Conservation (phyloP, 2,329 filamentous ascomycete species). For the Podosphaera xanthii region DNA sequence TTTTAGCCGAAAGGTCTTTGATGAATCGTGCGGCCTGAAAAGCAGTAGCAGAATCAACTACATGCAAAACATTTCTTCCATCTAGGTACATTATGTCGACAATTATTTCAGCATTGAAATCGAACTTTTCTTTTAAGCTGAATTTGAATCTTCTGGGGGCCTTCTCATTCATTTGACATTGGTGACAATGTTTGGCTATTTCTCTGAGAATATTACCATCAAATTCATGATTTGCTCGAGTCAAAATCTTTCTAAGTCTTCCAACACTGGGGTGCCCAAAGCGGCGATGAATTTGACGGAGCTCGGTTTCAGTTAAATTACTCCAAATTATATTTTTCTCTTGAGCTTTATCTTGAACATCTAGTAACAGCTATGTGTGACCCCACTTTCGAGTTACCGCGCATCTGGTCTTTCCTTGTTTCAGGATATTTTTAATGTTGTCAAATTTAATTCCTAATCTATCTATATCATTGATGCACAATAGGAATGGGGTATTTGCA, state of each 20-base stretch:
- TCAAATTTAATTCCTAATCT: neutral
- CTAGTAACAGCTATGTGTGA: neutral
- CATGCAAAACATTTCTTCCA: constrained; percentile 1
- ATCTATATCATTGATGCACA: neutral
- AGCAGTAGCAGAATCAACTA: constrained; percentile 1
- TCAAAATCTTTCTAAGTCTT: neutral
- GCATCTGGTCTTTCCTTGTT: neutral
- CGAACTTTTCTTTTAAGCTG: neutral
- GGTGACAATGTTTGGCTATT: neutral
- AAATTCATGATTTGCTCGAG: neutral
- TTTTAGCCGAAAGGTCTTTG: neutral
- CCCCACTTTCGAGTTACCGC: neutral
- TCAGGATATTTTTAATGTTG: neutral
- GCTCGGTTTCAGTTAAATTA: neutral
- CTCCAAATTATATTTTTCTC: neutral
- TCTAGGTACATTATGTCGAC: constrained; percentile 2
- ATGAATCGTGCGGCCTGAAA: constrained; percentile 3
- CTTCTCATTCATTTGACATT: neutral
- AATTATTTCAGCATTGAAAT: constrained; percentile 3
- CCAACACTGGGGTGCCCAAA: neutral
- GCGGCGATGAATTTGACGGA: neutral
- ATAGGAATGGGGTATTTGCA: neutral
- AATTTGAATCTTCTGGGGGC: neutral
- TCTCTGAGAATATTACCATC: neutral
- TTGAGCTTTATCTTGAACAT: neutral